phyloP scores from a whole-genome alignment of 208 protist genomes.

The Leishmania gerbilli region DNA sequence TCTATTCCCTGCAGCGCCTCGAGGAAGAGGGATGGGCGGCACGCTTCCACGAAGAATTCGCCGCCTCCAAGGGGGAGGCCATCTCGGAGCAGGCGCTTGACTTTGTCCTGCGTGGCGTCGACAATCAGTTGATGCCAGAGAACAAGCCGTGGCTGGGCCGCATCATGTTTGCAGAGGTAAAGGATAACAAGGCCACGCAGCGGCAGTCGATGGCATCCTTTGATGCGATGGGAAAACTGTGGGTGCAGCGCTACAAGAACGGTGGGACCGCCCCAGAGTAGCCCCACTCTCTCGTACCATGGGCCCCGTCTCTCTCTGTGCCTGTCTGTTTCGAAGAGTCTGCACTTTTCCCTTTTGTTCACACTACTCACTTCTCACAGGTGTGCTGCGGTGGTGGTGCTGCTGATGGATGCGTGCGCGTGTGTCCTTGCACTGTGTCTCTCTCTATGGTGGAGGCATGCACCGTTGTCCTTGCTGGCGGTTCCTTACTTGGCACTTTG shows the following conservation, averaged over 20 bases:
- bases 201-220: slow-evolving; percentile 47
- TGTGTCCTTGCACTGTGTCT: not conserved
- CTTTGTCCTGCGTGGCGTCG: slow-evolving; percentile 83
- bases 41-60: slow-evolving; percentile 77
- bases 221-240: slow-evolving; percentile 69
- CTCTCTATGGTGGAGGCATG: not conserved
- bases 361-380: not conserved
- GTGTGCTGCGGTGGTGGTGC: not conserved
- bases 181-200: slow-evolving; percentile 46
- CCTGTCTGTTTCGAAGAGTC: not conserved
- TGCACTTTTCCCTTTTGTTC: not conserved
- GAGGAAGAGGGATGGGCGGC: slow-evolving; percentile 89
- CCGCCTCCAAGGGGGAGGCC: slow-evolving; percentile 23
- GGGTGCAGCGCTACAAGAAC: slow-evolving; percentile 76
- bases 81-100: slow-evolving; percentile 86
- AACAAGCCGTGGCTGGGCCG: slow-evolving; percentile 91
- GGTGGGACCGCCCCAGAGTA: slow-evolving; percentile 18
- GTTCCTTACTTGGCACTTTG: not conserved
- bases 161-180: slow-evolving; percentile 85
- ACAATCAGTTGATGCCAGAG: slow-evolving; percentile 86
- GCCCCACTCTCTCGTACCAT: not conserved
- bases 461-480: not conserved
- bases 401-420: not conserved
- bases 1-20: slow-evolving; percentile 89
- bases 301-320: not conserved